Percentiles rank a stretch among this genome's conserved stretches.
phyloP scores from a whole-genome alignment of 192 early-diverging fungal species.

The Linderina pennispora region DNA sequence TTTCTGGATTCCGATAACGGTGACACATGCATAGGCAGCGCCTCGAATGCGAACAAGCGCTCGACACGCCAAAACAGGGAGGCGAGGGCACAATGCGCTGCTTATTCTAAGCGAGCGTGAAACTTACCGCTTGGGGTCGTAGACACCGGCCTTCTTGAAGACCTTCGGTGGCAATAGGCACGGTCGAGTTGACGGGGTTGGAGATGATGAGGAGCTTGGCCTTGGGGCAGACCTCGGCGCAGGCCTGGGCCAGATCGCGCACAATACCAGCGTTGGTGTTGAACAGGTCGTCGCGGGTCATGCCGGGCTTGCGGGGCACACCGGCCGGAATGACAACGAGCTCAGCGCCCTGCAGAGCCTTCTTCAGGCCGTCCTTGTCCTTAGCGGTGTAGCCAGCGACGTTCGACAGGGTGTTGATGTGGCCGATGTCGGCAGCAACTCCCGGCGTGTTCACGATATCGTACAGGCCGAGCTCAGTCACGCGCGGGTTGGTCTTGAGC shows the following conservation, averaged over 20 bases:
- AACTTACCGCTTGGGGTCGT: conserved; percentile 62
- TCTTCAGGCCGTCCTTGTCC: conserved; percentile 69
- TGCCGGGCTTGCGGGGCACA: conserved; percentile 97
- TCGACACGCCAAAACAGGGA: too few relatives aligned
- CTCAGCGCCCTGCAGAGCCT: conserved; percentile 64
- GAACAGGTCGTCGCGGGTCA: conserved; percentile 99
- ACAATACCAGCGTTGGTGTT: conserved; percentile 95
- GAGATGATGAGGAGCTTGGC: conserved; percentile 85
- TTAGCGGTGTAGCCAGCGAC: conserved; percentile 70
- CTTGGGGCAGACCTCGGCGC: conserved; percentile 74
- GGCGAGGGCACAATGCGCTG: too few relatives aligned
- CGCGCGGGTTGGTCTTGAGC: conserved; percentile 81
- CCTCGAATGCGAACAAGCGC: too few relatives aligned
- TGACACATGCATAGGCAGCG: too few relatives aligned
- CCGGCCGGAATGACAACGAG: conserved; percentile 96
- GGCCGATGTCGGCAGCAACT: conserved; percentile 93
- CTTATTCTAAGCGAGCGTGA: too few relatives aligned
- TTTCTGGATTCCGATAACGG: too few relatives aligned
- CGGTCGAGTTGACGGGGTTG: conserved; percentile 97
- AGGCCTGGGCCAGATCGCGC: conserved; percentile 69
- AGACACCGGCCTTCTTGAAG: conserved; percentile 81
- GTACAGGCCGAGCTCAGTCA: conserved; percentile 83
- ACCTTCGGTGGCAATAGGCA: conserved; percentile 90
- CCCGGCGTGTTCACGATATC: conserved; percentile 97
- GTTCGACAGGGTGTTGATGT: conserved; percentile 79